Evolutionary conservation across 2,329 filamentous ascomycete genomes (phyloP).

Genomic region (Talaromyces sp.): DNA sequence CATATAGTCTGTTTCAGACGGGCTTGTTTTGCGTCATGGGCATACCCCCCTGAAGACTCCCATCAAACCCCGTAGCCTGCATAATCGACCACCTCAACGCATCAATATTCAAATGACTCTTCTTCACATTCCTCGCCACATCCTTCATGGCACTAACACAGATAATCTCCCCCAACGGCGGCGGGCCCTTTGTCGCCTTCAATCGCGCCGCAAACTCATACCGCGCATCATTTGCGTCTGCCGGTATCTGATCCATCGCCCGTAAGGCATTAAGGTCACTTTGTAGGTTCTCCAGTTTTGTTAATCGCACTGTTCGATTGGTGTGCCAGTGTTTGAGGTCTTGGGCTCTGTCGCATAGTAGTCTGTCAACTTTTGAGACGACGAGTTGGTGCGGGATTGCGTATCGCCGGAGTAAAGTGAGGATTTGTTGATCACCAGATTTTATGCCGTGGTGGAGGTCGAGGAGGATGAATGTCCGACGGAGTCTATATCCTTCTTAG

Average conservation of each 20-base stretch:
- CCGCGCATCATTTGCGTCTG: background rate
- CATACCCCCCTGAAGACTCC: conserved; percentile 12
- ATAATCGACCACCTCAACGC: conserved; percentile 64
- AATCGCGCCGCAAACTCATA: background rate
- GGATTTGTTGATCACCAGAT: conserved; percentile 56
- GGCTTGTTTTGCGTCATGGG: background rate
- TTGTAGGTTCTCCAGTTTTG: background rate
- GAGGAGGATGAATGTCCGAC: conserved; percentile 63
- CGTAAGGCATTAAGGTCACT: background rate
- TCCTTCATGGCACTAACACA: conserved; percentile 56
- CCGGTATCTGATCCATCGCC: background rate
- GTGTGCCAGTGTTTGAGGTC: conserved; percentile 28
- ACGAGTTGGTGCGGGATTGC: conserved; percentile 64
- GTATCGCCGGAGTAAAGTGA: conserved; percentile 56
- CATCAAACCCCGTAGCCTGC: conserved; percentile 59
- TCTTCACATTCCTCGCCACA: conserved; percentile 45
- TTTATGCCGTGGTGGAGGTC: conserved; percentile 65
- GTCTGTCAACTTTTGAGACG: conserved; percentile 64
- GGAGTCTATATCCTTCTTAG: conserved; percentile 41
- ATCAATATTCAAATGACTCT: conserved; percentile 54
- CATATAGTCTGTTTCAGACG: background rate
- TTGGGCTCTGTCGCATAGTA: conserved; percentile 42
- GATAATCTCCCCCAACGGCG: conserved; percentile 59
- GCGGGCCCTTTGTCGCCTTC: conserved; percentile 29
- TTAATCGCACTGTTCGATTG: conserved; percentile 23